Conservation (phyloP, 139 green algal species). For the Coelastrella sp. region DNA sequence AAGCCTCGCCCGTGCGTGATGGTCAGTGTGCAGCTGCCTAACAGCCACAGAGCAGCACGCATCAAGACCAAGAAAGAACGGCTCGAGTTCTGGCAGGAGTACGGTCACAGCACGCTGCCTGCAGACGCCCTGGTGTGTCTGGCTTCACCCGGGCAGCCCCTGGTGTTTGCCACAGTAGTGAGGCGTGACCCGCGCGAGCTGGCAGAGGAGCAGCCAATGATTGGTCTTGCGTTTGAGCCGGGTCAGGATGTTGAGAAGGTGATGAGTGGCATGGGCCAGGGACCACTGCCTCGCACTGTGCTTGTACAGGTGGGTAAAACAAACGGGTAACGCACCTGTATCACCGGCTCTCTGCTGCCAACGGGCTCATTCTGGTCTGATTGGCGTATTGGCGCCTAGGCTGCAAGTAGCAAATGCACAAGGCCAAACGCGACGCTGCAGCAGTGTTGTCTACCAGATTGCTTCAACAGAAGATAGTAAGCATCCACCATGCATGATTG, state of each 20-base stretch:
- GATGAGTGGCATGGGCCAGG: slow-evolving; percentile 45
- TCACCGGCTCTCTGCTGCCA: no score
- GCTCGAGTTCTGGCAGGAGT: slow-evolving; percentile 53
- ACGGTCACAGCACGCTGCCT: slow-evolving; percentile 51
- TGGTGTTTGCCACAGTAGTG: slow-evolving; percentile 60
- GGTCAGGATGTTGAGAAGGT: slow-evolving; percentile 37
- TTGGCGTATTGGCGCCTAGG: no score
- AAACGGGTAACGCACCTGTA: neutral
- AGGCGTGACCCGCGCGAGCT: slow-evolving; percentile 49
- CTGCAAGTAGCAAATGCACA: no score
- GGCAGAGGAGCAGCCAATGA: slow-evolving; percentile 42
- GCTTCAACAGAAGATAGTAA: no score
- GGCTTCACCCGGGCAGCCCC: neutral
- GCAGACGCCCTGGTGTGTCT: slow-evolving; percentile 63
- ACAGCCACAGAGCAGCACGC: slow-evolving; percentile 30
- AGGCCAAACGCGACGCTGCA: no score
- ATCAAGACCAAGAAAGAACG: slow-evolving; percentile 44
- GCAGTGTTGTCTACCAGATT: no score
- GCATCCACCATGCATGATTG: no score
- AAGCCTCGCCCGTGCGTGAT: slow-evolving; percentile 57
- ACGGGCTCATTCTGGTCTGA: no score
- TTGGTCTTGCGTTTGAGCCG: slow-evolving; percentile 57
- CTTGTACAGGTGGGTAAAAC: slow-evolving; percentile 56
- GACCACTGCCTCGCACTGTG: slow-evolving; percentile 17
- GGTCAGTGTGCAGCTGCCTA: slow-evolving; percentile 46